Base-by-base conservation (phyloP, 257 asterid species). In the Nicotiana attenuata region DNA sequence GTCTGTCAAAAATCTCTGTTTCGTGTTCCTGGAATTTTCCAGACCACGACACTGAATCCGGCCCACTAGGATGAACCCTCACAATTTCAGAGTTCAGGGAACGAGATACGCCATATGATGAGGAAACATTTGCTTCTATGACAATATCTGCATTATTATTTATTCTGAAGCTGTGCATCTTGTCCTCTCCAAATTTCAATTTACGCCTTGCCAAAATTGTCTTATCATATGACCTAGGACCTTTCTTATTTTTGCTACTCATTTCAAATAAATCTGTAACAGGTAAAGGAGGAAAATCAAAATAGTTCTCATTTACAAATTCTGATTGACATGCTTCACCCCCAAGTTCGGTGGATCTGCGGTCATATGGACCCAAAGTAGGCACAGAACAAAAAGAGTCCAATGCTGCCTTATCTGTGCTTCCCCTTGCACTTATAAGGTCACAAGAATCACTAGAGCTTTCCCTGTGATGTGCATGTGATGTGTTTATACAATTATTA, bases 241-340 rank as follows among this genome's bases (percentile, higher is more conserved):
- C 90, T 88, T 88, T 90, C 82, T 85, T 84, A 50, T 87, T 89
- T 67, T 89, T 84, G 35, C 77, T 84, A 82, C 87, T 84, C 60
- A 89, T 92, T 86, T 90, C 92, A 85, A 96, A 94, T 86, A 96
- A 89, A 91, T 94, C 87, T 53, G 93, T 88, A 66, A 92, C 93
- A 61, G 97, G 97, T 84, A 96, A 89, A 57, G 96, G 88, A 83
- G 99, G 97, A 83, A 92, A 96, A 86, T 94, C 98, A 87, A 92
- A 91, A 87, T 83, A 89, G 88, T 84, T 88, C 69, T 84, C 95
- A 84, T 86, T 80, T 65, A 10, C 88, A 86, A 61, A 87, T 59
- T 85, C 85, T 69, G 91, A 86, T 85, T 82, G 91, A 10, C 67
- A 78, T 69, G 91, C 83, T 84, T 88, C 95, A 84, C 82, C 83